Percentiles rank a stretch among this genome's conserved stretches.
Conservation (phyloP, 2,329 filamentous ascomycete species). For the Aspergillus phoenicis region DNA sequence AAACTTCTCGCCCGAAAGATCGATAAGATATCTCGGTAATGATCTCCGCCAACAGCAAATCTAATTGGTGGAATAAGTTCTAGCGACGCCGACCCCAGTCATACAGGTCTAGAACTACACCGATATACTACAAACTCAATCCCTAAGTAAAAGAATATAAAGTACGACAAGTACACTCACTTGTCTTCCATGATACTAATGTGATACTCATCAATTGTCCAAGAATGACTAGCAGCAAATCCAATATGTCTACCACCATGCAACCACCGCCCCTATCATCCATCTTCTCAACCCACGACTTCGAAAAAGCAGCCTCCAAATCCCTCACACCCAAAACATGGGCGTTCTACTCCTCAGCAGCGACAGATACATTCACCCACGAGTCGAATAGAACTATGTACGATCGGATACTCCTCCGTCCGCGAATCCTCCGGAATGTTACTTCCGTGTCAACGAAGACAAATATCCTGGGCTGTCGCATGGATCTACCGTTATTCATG, state of each 20-base stretch:
- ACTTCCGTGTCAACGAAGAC: conserved; percentile 54
- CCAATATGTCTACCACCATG: background rate
- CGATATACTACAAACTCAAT: no score
- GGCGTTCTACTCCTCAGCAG: conserved; percentile 69
- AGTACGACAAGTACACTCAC: no score
- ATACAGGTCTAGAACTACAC: no score
- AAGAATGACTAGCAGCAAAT: background rate
- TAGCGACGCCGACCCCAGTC: no score
- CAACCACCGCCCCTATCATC: conserved; percentile 50
- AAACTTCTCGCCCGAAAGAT: no score
- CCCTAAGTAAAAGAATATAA: no score
- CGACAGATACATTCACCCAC: conserved; percentile 63
- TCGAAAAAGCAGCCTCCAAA: conserved; percentile 58
- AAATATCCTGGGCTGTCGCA: conserved; percentile 57
- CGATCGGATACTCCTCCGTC: conserved; percentile 60
- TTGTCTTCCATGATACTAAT: no score
- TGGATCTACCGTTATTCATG: conserved; percentile 63
- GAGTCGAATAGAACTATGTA: conserved; percentile 59
- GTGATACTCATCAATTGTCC: no score
- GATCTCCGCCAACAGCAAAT: no score
- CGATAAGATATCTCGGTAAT: no score
- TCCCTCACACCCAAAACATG: conserved; percentile 66
- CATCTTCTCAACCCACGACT: conserved; percentile 62
- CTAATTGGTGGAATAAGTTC: no score
- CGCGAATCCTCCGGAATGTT: conserved; percentile 61